Conservation (phyloP, 116 monocot genomes). For the Cymodocea nodosa region DNA sequence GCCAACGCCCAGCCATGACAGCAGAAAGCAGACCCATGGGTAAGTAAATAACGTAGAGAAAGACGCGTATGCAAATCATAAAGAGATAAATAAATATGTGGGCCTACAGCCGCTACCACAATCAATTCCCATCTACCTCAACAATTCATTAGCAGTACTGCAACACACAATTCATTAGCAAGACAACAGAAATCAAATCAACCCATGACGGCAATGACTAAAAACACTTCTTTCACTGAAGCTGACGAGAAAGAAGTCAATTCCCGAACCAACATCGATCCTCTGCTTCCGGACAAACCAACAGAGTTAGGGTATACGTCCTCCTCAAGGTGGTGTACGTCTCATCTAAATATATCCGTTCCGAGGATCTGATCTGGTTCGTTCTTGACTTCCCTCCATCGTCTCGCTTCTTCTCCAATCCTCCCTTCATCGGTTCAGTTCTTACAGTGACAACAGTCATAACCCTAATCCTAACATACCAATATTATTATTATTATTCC, state of each 20-base stretch:
- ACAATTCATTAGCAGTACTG: too few relatives aligned
- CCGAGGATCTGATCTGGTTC: slow-evolving; percentile 66
- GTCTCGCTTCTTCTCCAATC: background rate
- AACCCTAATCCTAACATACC: background rate
- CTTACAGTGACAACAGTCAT: background rate
- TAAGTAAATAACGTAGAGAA: too few relatives aligned
- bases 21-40: too few relatives aligned
- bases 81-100: too few relatives aligned
- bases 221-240: too few relatives aligned
- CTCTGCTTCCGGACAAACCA: background rate
- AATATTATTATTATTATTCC: background rate
- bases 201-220: too few relatives aligned
- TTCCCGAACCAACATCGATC: slow-evolving; percentile 86
- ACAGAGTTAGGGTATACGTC: background rate
- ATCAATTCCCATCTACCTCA: too few relatives aligned
- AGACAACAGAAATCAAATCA: too few relatives aligned
- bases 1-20: too few relatives aligned
- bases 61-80: too few relatives aligned
- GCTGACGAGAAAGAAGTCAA: slow-evolving; percentile 66
- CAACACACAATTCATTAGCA: too few relatives aligned
- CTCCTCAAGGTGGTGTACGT: background rate
- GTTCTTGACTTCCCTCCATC: slow-evolving; percentile 91
- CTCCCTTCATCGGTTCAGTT: background rate
- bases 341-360: background rate
- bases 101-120: too few relatives aligned